These are phyloP conservation scores for Saccharomyces hybrid DNA, from an alignment of 1,139 yeast species.

Conservation along the genomic window DNA sequence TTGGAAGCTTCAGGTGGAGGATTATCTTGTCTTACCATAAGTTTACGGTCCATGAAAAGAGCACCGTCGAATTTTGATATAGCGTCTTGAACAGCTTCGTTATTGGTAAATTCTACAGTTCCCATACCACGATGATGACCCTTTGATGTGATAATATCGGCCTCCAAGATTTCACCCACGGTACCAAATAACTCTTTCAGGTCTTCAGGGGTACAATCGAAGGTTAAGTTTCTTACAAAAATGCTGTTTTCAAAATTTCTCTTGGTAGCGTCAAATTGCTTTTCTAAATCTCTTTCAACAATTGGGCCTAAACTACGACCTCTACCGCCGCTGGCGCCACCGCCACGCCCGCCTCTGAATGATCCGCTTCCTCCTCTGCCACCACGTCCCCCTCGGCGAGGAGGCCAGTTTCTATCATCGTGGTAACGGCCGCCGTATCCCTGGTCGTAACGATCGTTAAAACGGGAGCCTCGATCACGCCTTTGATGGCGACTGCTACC, in stretches of 20 bases:
- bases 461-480: slow-evolving; percentile 12
- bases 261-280: slow-evolving; percentile 34
- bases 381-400: slow-evolving; percentile 26
- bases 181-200: slow-evolving; percentile 47
- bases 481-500: slow-evolving; percentile 22
- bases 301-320: slow-evolving; percentile 21
- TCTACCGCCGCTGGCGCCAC: slow-evolving; percentile 20
- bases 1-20: slow-evolving; percentile 50
- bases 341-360: slow-evolving; percentile 29
- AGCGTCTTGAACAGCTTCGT: slow-evolving; percentile 63
- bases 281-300: slow-evolving; percentile 8
- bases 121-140: slow-evolving; percentile 85
- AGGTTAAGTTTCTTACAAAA: slow-evolving; percentile 64
- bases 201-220: slow-evolving; percentile 47
- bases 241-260: slow-evolving; percentile 60
- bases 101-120: slow-evolving; percentile 68
- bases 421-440: slow-evolving; percentile 1
- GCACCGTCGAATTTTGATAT: slow-evolving; percentile 60
- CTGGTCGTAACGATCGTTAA: slow-evolving; percentile 14
- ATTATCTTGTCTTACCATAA: slow-evolving; percentile 77
- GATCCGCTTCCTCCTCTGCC: slow-evolving; percentile 16
- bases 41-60: slow-evolving; percentile 61
- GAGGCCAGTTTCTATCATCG: slow-evolving; percentile 1
- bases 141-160: slow-evolving; percentile 72
- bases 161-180: slow-evolving; percentile 65